Percentiles rank a stretch among this genome's conserved stretches.
Conservation (phyloP, 2,329 filamentous ascomycete species). For the Sclerotinia nivalis region DNA sequence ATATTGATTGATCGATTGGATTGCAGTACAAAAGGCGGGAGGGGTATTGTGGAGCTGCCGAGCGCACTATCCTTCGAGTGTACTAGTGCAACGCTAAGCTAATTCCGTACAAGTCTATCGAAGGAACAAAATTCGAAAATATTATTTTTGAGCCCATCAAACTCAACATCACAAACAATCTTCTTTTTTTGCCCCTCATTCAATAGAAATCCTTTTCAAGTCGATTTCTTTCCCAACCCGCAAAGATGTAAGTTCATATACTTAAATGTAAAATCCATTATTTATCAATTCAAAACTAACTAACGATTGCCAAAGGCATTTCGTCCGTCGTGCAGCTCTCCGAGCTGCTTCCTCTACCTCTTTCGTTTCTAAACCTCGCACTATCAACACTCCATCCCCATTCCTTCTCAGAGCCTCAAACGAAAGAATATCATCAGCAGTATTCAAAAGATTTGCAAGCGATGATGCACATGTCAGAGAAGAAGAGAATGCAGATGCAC, state of each 20-base stretch:
- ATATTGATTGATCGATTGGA: no score
- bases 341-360: slow-evolving; percentile 51
- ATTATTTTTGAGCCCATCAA: slow-evolving; percentile 5
- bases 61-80: neutral
- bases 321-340: slow-evolving; percentile 56
- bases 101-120: slow-evolving; percentile 3
- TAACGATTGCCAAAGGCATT: slow-evolving; percentile 36
- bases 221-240: slow-evolving; percentile 4
- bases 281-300: slow-evolving; percentile 8
- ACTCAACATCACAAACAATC: neutral
- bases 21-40: no score
- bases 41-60: no score
- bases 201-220: slow-evolving; percentile 5
- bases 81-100: slow-evolving; percentile 1
- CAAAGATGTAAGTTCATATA: slow-evolving; percentile 2
- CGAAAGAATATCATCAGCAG: slow-evolving; percentile 38
- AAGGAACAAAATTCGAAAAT: slow-evolving; percentile 19
- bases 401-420: slow-evolving; percentile 41
- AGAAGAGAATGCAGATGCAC: slow-evolving; percentile 22
- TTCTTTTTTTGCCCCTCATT: neutral
- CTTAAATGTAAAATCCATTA: neutral
- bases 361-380: slow-evolving; percentile 46
- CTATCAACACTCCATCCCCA: slow-evolving; percentile 44
- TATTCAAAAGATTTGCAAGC: slow-evolving; percentile 52
- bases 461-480: slow-evolving; percentile 43